Conservation (phyloP, 768 basidiomycete genomes). For the Lactarius sp. region DNA sequence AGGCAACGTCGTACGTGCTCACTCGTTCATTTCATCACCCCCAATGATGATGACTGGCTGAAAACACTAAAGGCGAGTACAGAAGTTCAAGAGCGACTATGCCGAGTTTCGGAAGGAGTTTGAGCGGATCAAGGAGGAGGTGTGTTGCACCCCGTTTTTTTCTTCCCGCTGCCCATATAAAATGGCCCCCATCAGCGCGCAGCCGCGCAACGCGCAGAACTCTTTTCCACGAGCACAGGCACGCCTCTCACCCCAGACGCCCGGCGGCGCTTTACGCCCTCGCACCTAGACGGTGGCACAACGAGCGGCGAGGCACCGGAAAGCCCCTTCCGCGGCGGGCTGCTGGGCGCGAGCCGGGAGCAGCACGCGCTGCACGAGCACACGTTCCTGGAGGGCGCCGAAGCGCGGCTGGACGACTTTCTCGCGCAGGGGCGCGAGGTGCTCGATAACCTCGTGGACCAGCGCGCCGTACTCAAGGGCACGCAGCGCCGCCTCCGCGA, state of each 20-base stretch:
- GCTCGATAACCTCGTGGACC: constrained; percentile 87
- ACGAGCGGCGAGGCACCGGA: constrained; percentile 48
- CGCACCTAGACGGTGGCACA: constrained; percentile 25
- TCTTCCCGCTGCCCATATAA: background rate
- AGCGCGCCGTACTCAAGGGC: constrained; percentile 91
- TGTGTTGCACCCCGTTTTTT: constrained; percentile 18
- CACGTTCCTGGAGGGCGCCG: constrained; percentile 79
- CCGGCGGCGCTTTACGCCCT: constrained; percentile 57
- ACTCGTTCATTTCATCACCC: background rate
- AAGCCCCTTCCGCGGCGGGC: constrained; percentile 74
- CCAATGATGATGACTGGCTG: too few species aligned
- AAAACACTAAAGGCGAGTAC: constrained; percentile 67
- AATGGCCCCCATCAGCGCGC: constrained; percentile 43
- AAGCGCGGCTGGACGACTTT: constrained; percentile 81
- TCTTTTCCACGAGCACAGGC: constrained; percentile 43
- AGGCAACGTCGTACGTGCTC: constrained; percentile 74
- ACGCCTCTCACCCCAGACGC: constrained; percentile 34
- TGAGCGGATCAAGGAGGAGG: constrained; percentile 67
- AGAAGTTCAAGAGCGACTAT: constrained; percentile 88
- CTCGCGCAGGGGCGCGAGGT: constrained; percentile 89
- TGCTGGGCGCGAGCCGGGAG: constrained; percentile 56
- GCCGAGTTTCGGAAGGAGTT: constrained; percentile 77
- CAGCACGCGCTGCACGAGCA: constrained; percentile 84
- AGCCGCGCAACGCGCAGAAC: constrained; percentile 56
- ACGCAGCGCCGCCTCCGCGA: constrained; percentile 82